These are phyloP conservation scores for Stevia rebaudiana DNA, from an alignment of 140 eudicot genomes.

Conservation along the genomic window DNA sequence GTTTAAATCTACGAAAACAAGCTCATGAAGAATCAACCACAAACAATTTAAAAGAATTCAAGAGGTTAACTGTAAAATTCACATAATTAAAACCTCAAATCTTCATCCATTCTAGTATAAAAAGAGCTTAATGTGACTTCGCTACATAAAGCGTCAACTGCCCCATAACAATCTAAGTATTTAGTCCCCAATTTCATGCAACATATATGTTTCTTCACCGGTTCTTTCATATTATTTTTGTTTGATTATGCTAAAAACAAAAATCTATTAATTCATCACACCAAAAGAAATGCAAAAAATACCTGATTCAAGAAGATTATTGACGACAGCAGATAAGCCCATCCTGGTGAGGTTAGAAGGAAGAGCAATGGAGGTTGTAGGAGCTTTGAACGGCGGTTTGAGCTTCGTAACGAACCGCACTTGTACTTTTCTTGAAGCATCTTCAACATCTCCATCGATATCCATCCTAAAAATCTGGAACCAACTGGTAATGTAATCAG, in stretches of 20 bases:
- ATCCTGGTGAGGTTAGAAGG: conserved; percentile 72
- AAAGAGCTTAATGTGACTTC: too few species aligned
- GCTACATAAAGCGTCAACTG: too few species aligned
- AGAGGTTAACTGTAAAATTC: too few species aligned
- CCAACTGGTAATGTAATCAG: not conserved
- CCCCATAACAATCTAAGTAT: too few species aligned
- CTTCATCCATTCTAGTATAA: too few species aligned
- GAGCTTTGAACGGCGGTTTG: conserved; percentile 58
- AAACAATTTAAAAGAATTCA: too few species aligned
- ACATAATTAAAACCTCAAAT: too few species aligned
- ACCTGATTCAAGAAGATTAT: conserved; percentile 70
- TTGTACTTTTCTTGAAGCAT: conserved; percentile 49
- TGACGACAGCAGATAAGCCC: conserved; percentile 74
- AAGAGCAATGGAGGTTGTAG: conserved; percentile 52
- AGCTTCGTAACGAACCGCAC: conserved; percentile 79
- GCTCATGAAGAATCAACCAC: too few species aligned
- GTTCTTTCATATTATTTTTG: too few species aligned
- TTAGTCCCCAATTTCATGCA: too few species aligned
- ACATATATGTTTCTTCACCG: too few species aligned
- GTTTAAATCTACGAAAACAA: too few species aligned
- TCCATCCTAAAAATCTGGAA: conserved; percentile 40
- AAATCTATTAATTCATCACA: not conserved
- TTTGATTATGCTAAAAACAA: not conserved
- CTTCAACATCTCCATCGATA: conserved; percentile 43
- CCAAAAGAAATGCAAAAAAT: not conserved